These are phyloP conservation scores for Clonostachys byssicola DNA, from an alignment of 2,329 filamentous ascomycete genomes.

Conservation along the genomic window DNA sequence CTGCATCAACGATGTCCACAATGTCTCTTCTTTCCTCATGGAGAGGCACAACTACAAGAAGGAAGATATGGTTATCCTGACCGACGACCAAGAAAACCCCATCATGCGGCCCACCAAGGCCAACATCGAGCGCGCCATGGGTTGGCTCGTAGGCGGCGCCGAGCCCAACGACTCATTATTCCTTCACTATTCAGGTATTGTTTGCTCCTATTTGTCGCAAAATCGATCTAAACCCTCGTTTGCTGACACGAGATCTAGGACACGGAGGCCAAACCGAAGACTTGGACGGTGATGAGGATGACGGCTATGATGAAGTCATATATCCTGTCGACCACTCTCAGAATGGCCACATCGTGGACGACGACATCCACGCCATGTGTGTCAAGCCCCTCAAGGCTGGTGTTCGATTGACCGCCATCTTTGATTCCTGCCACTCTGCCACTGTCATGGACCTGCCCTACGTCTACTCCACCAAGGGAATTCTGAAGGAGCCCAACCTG, in stretches of 20 bases:
- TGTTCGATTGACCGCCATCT: conserved; percentile 79
- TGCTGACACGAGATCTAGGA: conserved; percentile 32
- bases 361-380: conserved; percentile 74
- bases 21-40: conserved; percentile 68
- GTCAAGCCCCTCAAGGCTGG: conserved; percentile 75
- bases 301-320: conserved; percentile 75
- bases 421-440: conserved; percentile 78
- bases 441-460: conserved; percentile 75
- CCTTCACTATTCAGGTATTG: conserved; percentile 67
- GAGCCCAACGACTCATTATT: conserved; percentile 73
- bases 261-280: conserved; percentile 75
- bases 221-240: not conserved
- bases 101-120: conserved; percentile 70
- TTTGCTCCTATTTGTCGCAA: not conserved
- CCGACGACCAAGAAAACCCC: conserved; percentile 68
- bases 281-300: conserved; percentile 70
- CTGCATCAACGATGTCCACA: conserved; percentile 79
- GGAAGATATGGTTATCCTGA: conserved; percentile 77
- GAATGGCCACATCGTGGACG: conserved; percentile 72
- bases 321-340: conserved; percentile 71
- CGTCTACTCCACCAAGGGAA: conserved; percentile 75
- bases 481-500: conserved; percentile 77
- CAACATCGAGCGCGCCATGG: conserved; percentile 72
- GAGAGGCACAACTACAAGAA: conserved; percentile 66
- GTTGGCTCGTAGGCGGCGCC: conserved; percentile 70